These are phyloP conservation scores for Berkeleyomyces rouxiae DNA, from an alignment of 2,329 filamentous ascomycete species.

Conservation along the genomic window DNA sequence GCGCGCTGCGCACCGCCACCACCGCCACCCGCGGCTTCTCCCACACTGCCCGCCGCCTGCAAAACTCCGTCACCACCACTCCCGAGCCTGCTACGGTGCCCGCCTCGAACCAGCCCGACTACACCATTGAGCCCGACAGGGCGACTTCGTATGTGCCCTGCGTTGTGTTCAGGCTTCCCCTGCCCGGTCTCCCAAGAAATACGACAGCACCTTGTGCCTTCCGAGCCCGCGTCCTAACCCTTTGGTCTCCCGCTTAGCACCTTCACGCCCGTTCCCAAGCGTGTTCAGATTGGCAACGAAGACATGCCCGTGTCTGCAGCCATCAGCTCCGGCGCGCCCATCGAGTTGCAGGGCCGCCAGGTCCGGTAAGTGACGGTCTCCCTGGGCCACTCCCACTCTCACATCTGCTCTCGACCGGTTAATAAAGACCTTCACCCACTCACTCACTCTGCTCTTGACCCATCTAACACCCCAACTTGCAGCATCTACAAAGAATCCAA, in stretches of 20 bases:
- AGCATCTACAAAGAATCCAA: constrained; percentile 89
- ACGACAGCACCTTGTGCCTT: neutral
- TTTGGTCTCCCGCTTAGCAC: constrained; percentile 33
- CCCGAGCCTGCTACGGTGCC: constrained; percentile 23
- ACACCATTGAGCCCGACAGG: constrained; percentile 65
- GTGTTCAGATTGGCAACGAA: constrained; percentile 82
- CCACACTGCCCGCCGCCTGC: constrained; percentile 30
- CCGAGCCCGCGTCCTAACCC: neutral
- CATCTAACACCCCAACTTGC: constrained; percentile 7
- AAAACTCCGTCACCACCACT: constrained; percentile 27
- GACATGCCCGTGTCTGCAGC: constrained; percentile 63
- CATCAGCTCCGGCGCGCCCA: constrained; percentile 76
- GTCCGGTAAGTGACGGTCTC: constrained; percentile 51
- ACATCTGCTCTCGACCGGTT: neutral
- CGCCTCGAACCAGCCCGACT: constrained; percentile 58
- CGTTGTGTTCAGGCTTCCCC: too few species aligned
- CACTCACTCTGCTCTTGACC: neutral
- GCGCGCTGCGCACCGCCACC: neutral
- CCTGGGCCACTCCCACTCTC: neutral
- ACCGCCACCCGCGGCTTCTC: constrained; percentile 22
- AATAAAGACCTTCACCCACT: neutral
- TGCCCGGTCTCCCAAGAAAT: neutral
- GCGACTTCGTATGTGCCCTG: constrained; percentile 57
- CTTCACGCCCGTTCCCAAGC: constrained; percentile 81
- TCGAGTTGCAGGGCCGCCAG: constrained; percentile 83